These are phyloP conservation scores for Globisporangium splendens DNA, from an alignment of 352 stramenopile genomes.

Conservation along the genomic window DNA sequence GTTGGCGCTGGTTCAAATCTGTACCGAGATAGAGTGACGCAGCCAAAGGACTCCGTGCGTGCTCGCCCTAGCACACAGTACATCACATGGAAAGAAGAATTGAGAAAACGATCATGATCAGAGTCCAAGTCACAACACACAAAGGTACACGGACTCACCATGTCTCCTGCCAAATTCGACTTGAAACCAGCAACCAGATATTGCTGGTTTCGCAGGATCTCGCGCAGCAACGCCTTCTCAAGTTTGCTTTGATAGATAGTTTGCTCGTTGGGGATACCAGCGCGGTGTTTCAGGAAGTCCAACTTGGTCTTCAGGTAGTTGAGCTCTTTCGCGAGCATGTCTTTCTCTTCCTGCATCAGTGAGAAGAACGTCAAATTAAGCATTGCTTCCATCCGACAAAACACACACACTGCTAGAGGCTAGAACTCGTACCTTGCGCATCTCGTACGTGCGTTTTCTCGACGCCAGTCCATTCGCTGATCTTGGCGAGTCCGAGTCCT, in stretches of 20 bases:
- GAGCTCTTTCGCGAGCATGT: constrained; percentile 1
- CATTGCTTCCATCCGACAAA: no score
- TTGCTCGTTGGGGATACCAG: constrained; percentile 4
- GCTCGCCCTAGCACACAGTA: neutral
- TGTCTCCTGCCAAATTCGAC: constrained; percentile 5
- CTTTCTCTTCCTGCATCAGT: constrained; percentile 7
- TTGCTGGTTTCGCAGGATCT: constrained; percentile 8
- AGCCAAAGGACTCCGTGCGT: neutral
- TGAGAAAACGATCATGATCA: neutral
- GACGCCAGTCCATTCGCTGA: no score
- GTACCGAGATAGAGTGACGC: neutral
- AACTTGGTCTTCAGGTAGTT: constrained; percentile 1
- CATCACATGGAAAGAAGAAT: neutral
- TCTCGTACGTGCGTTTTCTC: no score
- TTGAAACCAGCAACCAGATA: constrained; percentile 9
- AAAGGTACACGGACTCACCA: neutral
- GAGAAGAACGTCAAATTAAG: no score
- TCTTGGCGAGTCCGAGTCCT: no score
- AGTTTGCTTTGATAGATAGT: constrained; percentile 5
- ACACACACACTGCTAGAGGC: no score
- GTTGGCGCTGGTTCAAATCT: neutral
- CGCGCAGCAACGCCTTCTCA: constrained; percentile 5
- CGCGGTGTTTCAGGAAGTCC: constrained; percentile 5
- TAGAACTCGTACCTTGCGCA: no score
- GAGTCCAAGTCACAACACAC: no score